phyloP scores from a whole-genome alignment of 192 early-diverging fungal genomes.

The Physocladia obscura region DNA sequence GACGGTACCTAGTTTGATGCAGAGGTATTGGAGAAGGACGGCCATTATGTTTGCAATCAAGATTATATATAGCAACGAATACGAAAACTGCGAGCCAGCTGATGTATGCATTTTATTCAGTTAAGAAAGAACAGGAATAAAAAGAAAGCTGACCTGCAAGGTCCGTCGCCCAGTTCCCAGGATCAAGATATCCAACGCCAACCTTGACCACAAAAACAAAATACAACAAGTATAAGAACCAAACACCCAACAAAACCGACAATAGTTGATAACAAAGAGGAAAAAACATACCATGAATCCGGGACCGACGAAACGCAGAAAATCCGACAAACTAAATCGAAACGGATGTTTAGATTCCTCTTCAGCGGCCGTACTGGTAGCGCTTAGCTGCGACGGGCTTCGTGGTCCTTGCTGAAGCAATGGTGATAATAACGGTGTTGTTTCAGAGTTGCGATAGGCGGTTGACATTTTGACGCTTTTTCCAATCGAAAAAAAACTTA shows the following conservation, averaged over 20 bases:
- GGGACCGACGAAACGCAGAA: constrained; percentile 47
- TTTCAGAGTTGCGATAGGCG: no score
- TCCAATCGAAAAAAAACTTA: no score
- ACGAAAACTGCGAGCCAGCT: constrained; percentile 76
- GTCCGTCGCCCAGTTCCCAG: constrained; percentile 86
- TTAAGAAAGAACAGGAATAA: constrained; percentile 12
- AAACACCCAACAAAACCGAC: no score
- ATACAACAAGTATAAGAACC: neutral
- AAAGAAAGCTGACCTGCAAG: constrained; percentile 48
- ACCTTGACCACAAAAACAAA: neutral
- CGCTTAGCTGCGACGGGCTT: no score
- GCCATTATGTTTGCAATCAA: constrained; percentile 75
- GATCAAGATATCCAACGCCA: constrained; percentile 74
- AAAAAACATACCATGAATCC: constrained; percentile 42
- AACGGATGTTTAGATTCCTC: neutral
- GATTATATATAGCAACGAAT: constrained; percentile 72
- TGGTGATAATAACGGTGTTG: no score
- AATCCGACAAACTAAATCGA: neutral
- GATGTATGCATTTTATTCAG: neutral
- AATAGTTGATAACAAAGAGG: neutral
- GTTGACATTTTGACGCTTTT: no score
- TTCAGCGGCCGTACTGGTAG: no score
- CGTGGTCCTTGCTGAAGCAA: no score
- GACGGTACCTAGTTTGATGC: constrained; percentile 75
- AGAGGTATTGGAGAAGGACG: constrained; percentile 72